Evolutionary conservation across 441 rosid species (phyloP).

Genomic region (Melastoma candidum): DNA sequence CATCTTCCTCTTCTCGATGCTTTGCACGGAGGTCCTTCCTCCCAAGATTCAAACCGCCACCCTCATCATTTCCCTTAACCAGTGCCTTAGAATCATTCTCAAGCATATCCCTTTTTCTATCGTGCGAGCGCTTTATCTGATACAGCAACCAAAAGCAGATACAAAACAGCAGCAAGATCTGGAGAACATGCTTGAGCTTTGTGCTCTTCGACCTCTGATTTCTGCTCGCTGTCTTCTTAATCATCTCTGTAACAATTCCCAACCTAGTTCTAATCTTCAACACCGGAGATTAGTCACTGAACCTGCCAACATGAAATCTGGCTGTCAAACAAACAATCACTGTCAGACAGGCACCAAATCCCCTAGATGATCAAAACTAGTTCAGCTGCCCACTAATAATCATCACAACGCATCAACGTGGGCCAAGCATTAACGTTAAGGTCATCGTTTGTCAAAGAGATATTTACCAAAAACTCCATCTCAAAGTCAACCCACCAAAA

Average conservation of each 20-base stretch:
- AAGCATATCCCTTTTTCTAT: conserved; percentile 13
- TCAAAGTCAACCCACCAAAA: too few relatives aligned
- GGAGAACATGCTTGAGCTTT: conserved; percentile 45
- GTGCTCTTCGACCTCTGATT: conserved; percentile 43
- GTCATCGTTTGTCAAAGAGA: too few relatives aligned
- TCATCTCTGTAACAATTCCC: conserved; percentile 15
- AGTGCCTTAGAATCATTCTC: conserved; percentile 10
- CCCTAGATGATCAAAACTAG: too few relatives aligned
- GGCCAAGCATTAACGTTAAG: too few relatives aligned
- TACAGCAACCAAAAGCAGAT: conserved; percentile 45
- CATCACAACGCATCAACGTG: too few relatives aligned
- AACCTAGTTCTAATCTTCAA: too few relatives aligned
- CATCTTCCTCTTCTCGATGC: conserved; percentile 12
- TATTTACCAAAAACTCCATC: too few relatives aligned
- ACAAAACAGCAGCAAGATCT: conserved; percentile 34
- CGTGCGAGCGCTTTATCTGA: conserved; percentile 32
- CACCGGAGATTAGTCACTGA: too few relatives aligned
- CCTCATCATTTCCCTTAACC: conserved; percentile 5
- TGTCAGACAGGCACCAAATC: too few relatives aligned
- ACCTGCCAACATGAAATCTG: too few relatives aligned
- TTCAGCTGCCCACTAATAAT: too few relatives aligned
- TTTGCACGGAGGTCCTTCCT: conserved; percentile 33
- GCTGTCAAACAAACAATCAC: too few relatives aligned
- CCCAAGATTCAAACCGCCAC: conserved; percentile 29
- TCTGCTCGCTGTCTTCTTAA: conserved; percentile 34